phyloP scores from a whole-genome alignment of 2,329 filamentous ascomycete species.

The Periconia macrospinosa region DNA sequence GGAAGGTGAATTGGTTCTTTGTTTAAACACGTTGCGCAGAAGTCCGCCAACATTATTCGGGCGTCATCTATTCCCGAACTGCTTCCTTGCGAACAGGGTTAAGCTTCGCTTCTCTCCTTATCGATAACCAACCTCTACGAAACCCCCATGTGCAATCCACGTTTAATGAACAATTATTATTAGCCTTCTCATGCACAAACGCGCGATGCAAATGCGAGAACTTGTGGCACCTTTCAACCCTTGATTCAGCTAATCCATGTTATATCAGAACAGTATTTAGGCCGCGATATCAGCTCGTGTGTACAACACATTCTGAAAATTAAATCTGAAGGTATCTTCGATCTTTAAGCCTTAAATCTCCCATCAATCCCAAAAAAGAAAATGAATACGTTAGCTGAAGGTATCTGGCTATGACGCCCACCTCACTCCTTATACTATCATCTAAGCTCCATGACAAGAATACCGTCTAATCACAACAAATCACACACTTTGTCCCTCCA shows the following conservation, averaged over 20 bases:
- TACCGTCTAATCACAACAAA: neutral
- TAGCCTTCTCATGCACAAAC: too few relatives aligned
- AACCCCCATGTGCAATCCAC: neutral
- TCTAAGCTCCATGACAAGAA: neutral
- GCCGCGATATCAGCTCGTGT: too few relatives aligned
- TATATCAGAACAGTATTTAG: too few relatives aligned
- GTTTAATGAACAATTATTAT: neutral
- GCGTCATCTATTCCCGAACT: slow-evolving; percentile 6
- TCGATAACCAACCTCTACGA: neutral
- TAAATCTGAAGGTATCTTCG: too few relatives aligned
- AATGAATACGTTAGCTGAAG: neutral
- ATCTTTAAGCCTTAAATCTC: too few relatives aligned
- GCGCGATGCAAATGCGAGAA: too few relatives aligned
- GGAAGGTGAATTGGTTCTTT: neutral
- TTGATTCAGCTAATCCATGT: too few relatives aligned
- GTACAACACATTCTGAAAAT: too few relatives aligned
- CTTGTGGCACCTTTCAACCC: too few relatives aligned
- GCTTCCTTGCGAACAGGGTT: slow-evolving; percentile 1
- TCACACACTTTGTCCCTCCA: too few relatives aligned
- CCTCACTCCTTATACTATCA: neutral
- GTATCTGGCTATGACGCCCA: neutral
- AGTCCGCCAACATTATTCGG: neutral
- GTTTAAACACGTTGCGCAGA: slow-evolving; percentile 8
- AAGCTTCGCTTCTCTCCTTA: slow-evolving; percentile 3
- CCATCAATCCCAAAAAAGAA: neutral